Base-by-base conservation (phyloP, 2,329 filamentous ascomycete species). In the Sclerotinia nivalis region DNA sequence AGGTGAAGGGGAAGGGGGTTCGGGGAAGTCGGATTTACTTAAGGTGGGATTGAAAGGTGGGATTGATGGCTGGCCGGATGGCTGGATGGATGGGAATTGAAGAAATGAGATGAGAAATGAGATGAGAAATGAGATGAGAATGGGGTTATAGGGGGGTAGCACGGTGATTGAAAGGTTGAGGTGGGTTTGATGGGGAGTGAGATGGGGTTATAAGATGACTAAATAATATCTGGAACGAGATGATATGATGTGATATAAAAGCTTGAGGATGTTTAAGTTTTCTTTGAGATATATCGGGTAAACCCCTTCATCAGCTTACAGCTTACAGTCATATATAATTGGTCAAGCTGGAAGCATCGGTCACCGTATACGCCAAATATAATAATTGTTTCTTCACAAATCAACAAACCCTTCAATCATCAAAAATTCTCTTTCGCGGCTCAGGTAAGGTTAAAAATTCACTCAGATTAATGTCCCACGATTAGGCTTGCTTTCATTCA, bases 401-500 rank as follows among this genome's bases (percentile, higher is more conserved):
- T 25, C 55, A 59, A 59, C n/a, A 25, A 43, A 31, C 59, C 28
- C 4, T 40, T 56, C 59, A 61, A 28, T 28, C 22, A 34, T 49
- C 59, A 34, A 62, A 20, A 43, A 15, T 34, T 22, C 13, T 62
- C 15, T 28, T 49, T 45, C 18, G 59, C 43, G 43, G 25, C 59
- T 47, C 3, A 13, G 45, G 18, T 47, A 28, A 45, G 43, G 20
- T n/a, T 34, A 34, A 15, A 47, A 61, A n/a, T 50, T 64, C 31
- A 18, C 4, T 52, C 47, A 12, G 28, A 52, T 37, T 37, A 25
- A 28, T 12, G 22, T 52, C 22, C 31, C 60, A 52, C 45, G 18
- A 20, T 64, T 20, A 64, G 49, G 12, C 28, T 62, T 62, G 28
- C 60, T 50, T 37, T 37, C 22, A 50, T 62, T 50, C 43, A 61